phyloP scores from a whole-genome alignment of 129 eudicot species.

The Saussurea involucrata region DNA sequence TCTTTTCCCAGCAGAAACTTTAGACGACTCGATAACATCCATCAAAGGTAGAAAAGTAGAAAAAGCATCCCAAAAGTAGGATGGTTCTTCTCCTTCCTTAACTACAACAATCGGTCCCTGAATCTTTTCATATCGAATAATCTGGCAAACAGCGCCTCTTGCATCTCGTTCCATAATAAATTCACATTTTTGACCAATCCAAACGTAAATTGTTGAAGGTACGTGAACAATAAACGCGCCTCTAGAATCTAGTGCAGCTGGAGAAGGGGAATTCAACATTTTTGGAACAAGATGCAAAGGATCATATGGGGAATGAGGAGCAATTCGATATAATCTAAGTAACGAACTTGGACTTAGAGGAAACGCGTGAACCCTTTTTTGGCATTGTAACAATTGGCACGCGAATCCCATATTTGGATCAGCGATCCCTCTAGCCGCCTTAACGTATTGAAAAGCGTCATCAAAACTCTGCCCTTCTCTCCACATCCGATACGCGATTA shows the following conservation, averaged over 20 bases:
- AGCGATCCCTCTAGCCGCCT: conserved; percentile 76
- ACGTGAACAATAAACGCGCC: conserved; percentile 85
- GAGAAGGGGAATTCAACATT: conserved; percentile 59
- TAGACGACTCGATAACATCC: conserved; percentile 38
- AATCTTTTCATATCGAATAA: conserved; percentile 68
- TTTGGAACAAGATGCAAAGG: conserved; percentile 93
- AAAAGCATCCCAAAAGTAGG: conserved; percentile 69
- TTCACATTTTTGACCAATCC: conserved; percentile 71
- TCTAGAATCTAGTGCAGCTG: conserved; percentile 67
- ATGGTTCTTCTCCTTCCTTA: conserved; percentile 77
- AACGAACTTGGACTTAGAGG: conserved; percentile 84
- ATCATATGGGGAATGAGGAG: conserved; percentile 77
- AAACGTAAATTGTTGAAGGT: conserved; percentile 71
- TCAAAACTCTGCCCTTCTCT: conserved; percentile 81
- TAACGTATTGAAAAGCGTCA: conserved; percentile 80
- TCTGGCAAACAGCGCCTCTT: conserved; percentile 76
- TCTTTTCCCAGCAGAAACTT: conserved; percentile 45
- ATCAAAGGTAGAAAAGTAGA: conserved; percentile 43
- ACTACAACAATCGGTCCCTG: conserved; percentile 57
- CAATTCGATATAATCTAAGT: conserved; percentile 66
- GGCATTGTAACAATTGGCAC: conserved; percentile 79
- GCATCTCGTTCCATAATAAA: conserved; percentile 76
- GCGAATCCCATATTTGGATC: conserved; percentile 93
- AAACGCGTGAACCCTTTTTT: conserved; percentile 80
- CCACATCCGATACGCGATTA: conserved; percentile 89